Evolutionary conservation across 2,329 filamentous ascomycete genomes (phyloP).

Genomic region (Clonostachys rhizophaga): DNA sequence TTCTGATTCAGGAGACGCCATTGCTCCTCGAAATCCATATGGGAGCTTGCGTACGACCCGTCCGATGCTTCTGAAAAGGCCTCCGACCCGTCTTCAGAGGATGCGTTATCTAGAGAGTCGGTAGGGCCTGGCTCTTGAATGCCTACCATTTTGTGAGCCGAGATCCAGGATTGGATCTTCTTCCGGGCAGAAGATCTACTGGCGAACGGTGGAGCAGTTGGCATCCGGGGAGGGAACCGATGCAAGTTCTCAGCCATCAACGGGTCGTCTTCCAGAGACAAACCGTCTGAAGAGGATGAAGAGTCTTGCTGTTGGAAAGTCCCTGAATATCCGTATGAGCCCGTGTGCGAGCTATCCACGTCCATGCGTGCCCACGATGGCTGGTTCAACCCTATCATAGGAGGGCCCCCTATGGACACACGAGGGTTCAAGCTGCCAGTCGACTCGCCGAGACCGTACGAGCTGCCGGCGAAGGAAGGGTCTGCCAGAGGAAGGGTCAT

Average conservation of each 20-base stretch:
- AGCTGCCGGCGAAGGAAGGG: too few species aligned
- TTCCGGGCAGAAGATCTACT: background rate
- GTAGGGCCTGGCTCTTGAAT: background rate
- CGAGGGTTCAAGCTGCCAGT: too few species aligned
- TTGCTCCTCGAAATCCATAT: conserved; percentile 23
- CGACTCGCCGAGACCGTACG: too few species aligned
- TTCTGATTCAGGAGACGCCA: conserved; percentile 29
- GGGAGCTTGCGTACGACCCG: conserved; percentile 9
- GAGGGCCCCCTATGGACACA: too few species aligned
- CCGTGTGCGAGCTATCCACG: too few species aligned
- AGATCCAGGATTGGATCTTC: background rate
- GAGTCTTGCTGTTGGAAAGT: background rate
- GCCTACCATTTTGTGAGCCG: background rate
- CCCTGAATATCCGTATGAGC: too few species aligned
- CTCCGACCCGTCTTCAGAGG: background rate
- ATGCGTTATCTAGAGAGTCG: background rate
- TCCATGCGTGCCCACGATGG: too few species aligned
- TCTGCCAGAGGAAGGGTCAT: too few species aligned
- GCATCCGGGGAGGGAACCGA: conserved; percentile 1
- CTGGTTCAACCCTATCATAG: too few species aligned
- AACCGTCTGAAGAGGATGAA: background rate
- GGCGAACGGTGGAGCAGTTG: background rate
- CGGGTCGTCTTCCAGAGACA: background rate
- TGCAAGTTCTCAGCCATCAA: background rate
- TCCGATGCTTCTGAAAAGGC: conserved; percentile 3